Base-by-base conservation (phyloP, 805 yeast genomes). In the Nakazawaea holstii region DNA sequence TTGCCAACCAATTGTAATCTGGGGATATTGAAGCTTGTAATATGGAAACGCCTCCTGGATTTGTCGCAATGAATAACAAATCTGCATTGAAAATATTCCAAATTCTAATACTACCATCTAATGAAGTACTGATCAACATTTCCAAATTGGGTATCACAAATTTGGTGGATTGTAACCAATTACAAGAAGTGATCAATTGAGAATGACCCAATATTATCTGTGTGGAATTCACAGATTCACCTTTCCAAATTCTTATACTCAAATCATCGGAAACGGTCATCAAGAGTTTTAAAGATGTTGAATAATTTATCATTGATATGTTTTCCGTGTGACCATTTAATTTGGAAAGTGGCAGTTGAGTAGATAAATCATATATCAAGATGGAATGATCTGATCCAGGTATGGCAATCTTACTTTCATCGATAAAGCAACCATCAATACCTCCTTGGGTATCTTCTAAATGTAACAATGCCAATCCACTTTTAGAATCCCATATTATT, bases 251-350 rank as follows among this genome's bases (percentile, higher is more conserved):
- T 54, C 87, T 76, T 8, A 90, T 72, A 0, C 76, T 69, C 48
- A 77, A 74, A 60, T 91, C 97, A 59, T 87, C 95, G 1, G 95
- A 81, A 8, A 87, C 82, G 2, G 91, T 80, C 3, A 89, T 80
- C 36, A 91, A 67, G 29, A 84, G 61, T 53, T 78, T 79, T 13
- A 73, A 67, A 2, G 62, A 60, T 5, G 59, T 51, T 55, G 83
- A 80, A 59, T 84, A 87, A 29, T 67, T 60, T 4, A 90, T 66
- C 5, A 66, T 65, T 13, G 86, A 72, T 7, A 87, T 74, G 1
- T 79, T 69, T 40, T 77, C 76, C 8, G 74, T 68, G 60, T 89
- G 96, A 1, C 96, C 96, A 9, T 71, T 52, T 41, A 83, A 65
- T 27, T 68, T 64, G 5, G 84, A 80, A 1, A 76, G 51, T 1